phyloP scores from a whole-genome alignment of 495 filamentous ascomycete species.

The Penicillium goetzii region DNA sequence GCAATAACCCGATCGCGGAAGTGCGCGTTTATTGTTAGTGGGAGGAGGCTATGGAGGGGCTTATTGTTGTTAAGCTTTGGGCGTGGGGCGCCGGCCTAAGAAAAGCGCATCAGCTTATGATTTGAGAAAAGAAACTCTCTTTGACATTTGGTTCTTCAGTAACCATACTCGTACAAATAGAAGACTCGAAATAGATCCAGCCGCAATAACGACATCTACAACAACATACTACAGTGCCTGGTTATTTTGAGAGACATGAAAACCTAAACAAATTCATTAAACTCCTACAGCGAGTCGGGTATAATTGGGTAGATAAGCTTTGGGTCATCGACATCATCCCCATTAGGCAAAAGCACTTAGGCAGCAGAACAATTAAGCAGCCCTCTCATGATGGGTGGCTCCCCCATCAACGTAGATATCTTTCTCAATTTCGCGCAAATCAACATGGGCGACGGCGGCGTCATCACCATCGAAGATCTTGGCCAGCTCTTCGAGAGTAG shows the following conservation, averaged over 20 bases:
- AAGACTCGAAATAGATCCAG: neutral
- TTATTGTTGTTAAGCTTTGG: constrained; percentile 7
- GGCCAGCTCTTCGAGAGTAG: constrained; percentile 66
- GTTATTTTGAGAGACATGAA: neutral
- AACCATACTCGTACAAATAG: neutral
- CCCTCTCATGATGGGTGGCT: neutral
- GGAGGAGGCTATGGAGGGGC: neutral
- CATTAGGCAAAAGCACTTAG: neutral
- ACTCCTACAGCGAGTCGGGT: neutral
- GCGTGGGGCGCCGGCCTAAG: neutral
- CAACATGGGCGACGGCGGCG: constrained; percentile 43
- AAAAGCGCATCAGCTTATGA: constrained; percentile 11
- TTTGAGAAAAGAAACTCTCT: neutral
- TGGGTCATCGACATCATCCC: neutral
- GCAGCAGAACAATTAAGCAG: constrained; percentile 9
- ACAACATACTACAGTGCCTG: neutral
- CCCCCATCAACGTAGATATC: constrained; percentile 17
- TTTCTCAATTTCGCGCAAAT: constrained; percentile 25
- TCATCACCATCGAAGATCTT: constrained; percentile 63
- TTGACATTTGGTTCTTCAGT: neutral
- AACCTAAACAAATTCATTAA: neutral
- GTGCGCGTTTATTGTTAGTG: neutral
- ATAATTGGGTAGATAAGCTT: neutral
- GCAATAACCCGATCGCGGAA: constrained; percentile 10
- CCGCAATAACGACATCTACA: neutral